Percentiles rank a stretch among this genome's conserved stretches.
These are phyloP conservation scores for Talaromyces amestolkiae DNA, from an alignment of 2,329 filamentous ascomycete species.

Conservation along the genomic window DNA sequence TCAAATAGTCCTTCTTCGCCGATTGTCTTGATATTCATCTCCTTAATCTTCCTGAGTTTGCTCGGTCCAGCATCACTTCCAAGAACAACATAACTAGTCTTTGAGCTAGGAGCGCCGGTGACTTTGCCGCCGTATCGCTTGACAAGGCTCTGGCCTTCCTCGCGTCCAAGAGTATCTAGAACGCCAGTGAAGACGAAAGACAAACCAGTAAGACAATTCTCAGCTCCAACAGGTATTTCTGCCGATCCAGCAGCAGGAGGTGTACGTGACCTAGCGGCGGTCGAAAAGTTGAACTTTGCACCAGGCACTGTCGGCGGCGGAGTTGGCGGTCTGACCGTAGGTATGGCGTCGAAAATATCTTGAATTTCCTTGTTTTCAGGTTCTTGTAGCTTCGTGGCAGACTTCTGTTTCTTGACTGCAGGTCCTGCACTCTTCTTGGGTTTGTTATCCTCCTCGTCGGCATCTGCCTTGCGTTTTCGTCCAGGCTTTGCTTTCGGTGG, in stretches of 20 bases:
- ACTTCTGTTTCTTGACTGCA: slow-evolving; percentile 38
- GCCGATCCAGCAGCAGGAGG: slow-evolving; percentile 62
- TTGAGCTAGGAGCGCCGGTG: slow-evolving; percentile 78
- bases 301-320: slow-evolving; percentile 68
- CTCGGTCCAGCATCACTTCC: slow-evolving; percentile 89
- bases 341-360: slow-evolving; percentile 83
- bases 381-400: slow-evolving; percentile 39
- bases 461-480: slow-evolving; percentile 59
- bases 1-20: slow-evolving; percentile 89
- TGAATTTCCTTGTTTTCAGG: slow-evolving; percentile 71
- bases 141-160: slow-evolving; percentile 80
- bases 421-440: slow-evolving; percentile 44
- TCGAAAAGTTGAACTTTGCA: slow-evolving; percentile 78
- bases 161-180: slow-evolving; percentile 73
- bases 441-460: slow-evolving; percentile 55
- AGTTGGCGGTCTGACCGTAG: slow-evolving; percentile 75
- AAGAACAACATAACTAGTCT: slow-evolving; percentile 90
- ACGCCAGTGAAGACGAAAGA: slow-evolving; percentile 95
- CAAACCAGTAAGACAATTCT: slow-evolving; percentile 85
- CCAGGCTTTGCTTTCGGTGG: slow-evolving; percentile 42
- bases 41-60: slow-evolving; percentile 82
- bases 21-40: slow-evolving; percentile 82
- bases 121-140: slow-evolving; percentile 95
- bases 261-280: slow-evolving; percentile 57
- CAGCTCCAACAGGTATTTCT: slow-evolving; percentile 76